Conservation (phyloP, 495 filamentous ascomycete genomes). For the Podospora fimiseda region DNA sequence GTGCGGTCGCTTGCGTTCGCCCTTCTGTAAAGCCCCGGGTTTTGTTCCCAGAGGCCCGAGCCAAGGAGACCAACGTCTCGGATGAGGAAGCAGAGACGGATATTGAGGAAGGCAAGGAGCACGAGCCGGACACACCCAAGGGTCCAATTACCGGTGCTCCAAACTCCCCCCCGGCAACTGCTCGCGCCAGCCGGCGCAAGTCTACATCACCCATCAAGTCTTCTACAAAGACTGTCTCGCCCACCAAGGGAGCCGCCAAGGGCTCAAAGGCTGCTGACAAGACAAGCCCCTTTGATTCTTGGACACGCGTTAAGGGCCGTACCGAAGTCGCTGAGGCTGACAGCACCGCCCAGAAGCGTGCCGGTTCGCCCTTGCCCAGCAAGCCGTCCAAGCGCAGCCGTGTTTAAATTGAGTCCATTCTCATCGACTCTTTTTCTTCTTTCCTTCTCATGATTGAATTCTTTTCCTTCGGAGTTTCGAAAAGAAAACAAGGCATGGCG, state of each 20-base stretch:
- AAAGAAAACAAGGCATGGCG: background rate
- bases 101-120: too few relatives aligned
- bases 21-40: conserved; percentile 75
- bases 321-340: conserved; percentile 14
- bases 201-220: background rate
- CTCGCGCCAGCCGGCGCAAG: conserved; percentile 43
- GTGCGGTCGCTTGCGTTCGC: conserved; percentile 54
- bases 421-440: background rate
- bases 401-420: conserved; percentile 22
- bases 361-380: conserved; percentile 33
- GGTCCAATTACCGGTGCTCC: conserved; percentile 47
- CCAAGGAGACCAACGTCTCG: conserved; percentile 49
- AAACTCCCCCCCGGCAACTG: conserved; percentile 51
- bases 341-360: conserved; percentile 38
- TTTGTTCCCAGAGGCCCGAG: conserved; percentile 61
- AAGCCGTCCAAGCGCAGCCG: conserved; percentile 31
- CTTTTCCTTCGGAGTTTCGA: background rate
- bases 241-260: conserved; percentile 13
- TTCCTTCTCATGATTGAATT: background rate
- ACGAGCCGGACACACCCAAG: conserved; percentile 49
- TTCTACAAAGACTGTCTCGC: background rate
- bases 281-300: conserved; percentile 59
- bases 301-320: conserved; percentile 61
- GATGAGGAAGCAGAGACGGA: conserved; percentile 48
- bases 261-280: conserved; percentile 24